Base-by-base conservation (phyloP, 306 rosid genomes). In the Begonia peltatifolia region DNA sequence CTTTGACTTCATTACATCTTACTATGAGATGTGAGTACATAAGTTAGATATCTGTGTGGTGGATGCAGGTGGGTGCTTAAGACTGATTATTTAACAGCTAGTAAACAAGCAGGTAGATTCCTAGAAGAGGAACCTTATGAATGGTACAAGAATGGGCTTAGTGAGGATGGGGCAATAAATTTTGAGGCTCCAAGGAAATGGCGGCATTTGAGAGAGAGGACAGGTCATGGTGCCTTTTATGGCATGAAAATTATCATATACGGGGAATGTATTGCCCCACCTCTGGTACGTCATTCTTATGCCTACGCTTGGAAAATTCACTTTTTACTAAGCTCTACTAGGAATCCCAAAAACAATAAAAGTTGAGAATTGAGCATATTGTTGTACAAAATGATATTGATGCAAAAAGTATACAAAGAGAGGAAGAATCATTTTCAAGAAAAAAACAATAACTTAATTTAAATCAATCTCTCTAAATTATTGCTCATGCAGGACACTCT, bases 151-250 rank as follows among this genome's bases (percentile, higher is more conserved):
- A 79, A 65, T 17, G 88, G 92, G 66, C 86, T 86, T 47, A 83
- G 69, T 43, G 94, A 81, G 68, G 95, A 90, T 67, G 92, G 95
- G 44, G 77, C 93, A 14, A 79, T 86, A 56, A 81, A 77, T 71
- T 64, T 90, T 76, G 95, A 86, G 74, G 99, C 99, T 63, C 99
- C 99, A 6, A 80, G 99, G 69, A 90, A 77, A 67, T 90, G 95
- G 94, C 92, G 94, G 67, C 74, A 73, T 50, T 62, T 90, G 72
- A 80, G 70, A 71, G 82, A 76, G 79, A 79, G 72, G 71, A 86
- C 95, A 2, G 94, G 88, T 58, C 95, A 83, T 11, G 95, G 95
- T 43, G 95, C 86, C 47, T 77, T 90, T 23, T 65, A 76, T 56
- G 95, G 95, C 52, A 71, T 83, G 92, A 86, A 78, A 58, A 57